Evolutionary conservation across 495 filamentous ascomycete genomes (phyloP).

Genomic region (Articulospora tetracladia): DNA sequence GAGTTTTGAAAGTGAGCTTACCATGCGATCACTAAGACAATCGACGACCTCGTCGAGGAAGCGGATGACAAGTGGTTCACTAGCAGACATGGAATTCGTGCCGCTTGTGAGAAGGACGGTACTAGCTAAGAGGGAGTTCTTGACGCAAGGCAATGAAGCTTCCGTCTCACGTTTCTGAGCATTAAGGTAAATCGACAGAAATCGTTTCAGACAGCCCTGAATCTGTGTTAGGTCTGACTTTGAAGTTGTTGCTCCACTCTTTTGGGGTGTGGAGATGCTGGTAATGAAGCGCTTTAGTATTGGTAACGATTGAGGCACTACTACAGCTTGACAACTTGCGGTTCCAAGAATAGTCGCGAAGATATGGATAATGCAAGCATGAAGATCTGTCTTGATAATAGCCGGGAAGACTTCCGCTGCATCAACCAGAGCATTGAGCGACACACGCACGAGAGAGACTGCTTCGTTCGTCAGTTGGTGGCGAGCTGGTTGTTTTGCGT

Average conservation of each 20-base stretch:
- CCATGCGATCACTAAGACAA: constrained; percentile 75
- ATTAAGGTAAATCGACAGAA: constrained; percentile 74
- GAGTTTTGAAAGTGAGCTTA: constrained; percentile 25
- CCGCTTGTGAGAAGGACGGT: constrained; percentile 86
- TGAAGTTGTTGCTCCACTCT: constrained; percentile 16
- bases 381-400: constrained; percentile 93
- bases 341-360: constrained; percentile 91
- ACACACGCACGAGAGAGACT: constrained; percentile 69
- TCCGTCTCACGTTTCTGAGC: constrained; percentile 81
- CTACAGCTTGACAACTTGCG: constrained; percentile 75
- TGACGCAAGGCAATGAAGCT: constrained; percentile 81
- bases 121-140: constrained; percentile 82
- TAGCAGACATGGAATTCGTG: constrained; percentile 63
- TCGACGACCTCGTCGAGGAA: constrained; percentile 77
- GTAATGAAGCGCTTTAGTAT: constrained; percentile 89
- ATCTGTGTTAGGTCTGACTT: constrained; percentile 36
- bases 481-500: constrained; percentile 65
- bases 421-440: constrained; percentile 85
- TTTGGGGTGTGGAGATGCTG: constrained; percentile 53
- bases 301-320: constrained; percentile 86
- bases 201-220: constrained; percentile 71
- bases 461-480: constrained; percentile 78
- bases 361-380: constrained; percentile 95
- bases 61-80: constrained; percentile 63
- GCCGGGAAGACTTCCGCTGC: constrained; percentile 92